Conservation (phyloP, 106 monocot genomes). For the Phalaenopsis aphrodite region DNA sequence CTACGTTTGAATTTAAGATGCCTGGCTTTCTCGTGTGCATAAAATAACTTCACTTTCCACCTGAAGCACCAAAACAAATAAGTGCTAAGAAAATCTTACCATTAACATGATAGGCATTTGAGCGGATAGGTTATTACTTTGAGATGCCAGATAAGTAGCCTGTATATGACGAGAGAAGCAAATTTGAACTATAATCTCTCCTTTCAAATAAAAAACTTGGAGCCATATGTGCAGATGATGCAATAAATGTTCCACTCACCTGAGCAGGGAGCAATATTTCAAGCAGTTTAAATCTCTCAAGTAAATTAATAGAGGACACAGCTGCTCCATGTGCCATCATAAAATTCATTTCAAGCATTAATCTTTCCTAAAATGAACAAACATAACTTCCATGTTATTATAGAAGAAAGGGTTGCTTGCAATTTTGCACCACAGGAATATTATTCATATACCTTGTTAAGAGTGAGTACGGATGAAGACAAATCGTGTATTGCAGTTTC, state of each 20-base stretch:
- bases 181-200: neutral
- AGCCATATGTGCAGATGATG: neutral
- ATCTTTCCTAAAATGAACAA: constrained; percentile 52
- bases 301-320: constrained; percentile 65
- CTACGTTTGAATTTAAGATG: neutral
- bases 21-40: neutral
- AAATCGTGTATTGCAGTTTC: constrained; percentile 48
- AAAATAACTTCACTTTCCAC: neutral
- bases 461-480: constrained; percentile 45
- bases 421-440: neutral
- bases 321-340: constrained; percentile 96
- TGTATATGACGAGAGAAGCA: constrained; percentile 21
- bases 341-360: constrained; percentile 91
- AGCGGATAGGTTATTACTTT: constrained; percentile 20
- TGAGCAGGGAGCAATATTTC: constrained; percentile 77
- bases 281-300: constrained; percentile 77
- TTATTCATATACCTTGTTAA: constrained; percentile 45
- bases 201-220: neutral
- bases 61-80: neutral
- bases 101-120: constrained; percentile 55
- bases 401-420: neutral
- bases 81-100: constrained; percentile 34
- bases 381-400: constrained; percentile 1
- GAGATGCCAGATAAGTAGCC: constrained; percentile 61
- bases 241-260: constrained; percentile 29